Base-by-base conservation (phyloP, 495 filamentous ascomycete genomes). In the Lasiosphaeris hirsuta region DNA sequence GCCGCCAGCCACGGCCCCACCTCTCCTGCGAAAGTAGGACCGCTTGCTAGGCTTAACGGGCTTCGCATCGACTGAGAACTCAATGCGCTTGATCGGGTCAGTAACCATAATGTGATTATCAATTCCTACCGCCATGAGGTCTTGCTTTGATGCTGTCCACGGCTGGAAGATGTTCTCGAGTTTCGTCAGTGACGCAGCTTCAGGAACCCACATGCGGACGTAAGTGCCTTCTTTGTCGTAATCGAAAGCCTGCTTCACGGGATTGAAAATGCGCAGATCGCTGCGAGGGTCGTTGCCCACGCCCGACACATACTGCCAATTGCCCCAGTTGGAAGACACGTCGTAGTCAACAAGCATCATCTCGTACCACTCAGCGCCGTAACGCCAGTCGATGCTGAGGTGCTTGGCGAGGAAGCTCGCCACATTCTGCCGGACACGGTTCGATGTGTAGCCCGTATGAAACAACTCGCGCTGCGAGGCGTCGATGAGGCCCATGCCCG, bases 351-450 rank as follows among this genome's bases (percentile, higher is more conserved):
- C 73, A 10, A 90, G 78, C 54, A 84, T 63, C 58, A 75, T 78
- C 65, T 90, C 88, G 65, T 89, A 90, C 86, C 86, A 91, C 67
- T 91, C 88, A 4, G 85, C 87, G 4, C 88, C 88, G 19, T 88
- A 72, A 7, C 86, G 78, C 88, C 88, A 91, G 73, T 90, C 88
- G 23, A 91, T 78, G n/a, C 76, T 71, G 10, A 90, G 72, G 59
- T 88, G 85, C 60, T 87, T 88, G 10, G 85, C 66, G n/a, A 90
- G 73, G 66, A 86, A 90, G 34, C 76, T 82, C 0, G 84, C 87
- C 11, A 86, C 83, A 57, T 90, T 90, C 69, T 90, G 87, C 15
- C 88, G 75, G 0, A 85, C 80, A 0, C 87, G 78, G 65, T 90
- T 90, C 7, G 80, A 84, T 1, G 86, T 88, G 64, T 89, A 90